Percentiles rank a stretch among this genome's conserved stretches.
These are phyloP conservation scores for Chlorella sp. DNA, from an alignment of 139 green algal genomes.

Conservation along the genomic window DNA sequence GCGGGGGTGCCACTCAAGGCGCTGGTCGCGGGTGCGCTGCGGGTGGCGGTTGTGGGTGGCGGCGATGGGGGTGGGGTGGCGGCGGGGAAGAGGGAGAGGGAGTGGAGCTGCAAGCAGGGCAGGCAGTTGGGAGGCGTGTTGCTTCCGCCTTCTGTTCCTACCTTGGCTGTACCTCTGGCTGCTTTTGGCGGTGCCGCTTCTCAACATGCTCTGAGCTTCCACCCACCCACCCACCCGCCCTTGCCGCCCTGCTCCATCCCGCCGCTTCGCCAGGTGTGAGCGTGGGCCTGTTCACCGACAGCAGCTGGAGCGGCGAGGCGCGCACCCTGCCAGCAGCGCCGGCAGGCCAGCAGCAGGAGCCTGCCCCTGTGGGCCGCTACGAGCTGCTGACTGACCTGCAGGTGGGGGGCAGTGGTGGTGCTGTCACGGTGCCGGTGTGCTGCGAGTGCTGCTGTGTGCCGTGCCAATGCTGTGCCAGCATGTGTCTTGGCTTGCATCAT, in stretches of 20 bases:
- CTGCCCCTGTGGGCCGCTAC: constrained; percentile 21
- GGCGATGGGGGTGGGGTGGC: no score
- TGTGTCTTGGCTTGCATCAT: no score
- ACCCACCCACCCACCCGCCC: neutral
- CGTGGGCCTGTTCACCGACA: constrained; percentile 49
- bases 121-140: no score
- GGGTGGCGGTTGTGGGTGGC: no score
- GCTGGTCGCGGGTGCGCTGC: constrained; percentile 51
- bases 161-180: no score
- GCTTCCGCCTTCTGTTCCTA: no score
- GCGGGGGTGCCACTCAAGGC: constrained; percentile 63
- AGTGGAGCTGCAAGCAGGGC: no score
- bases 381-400: constrained; percentile 60
- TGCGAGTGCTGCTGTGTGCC: no score
- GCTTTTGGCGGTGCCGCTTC: neutral
- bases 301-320: constrained; percentile 10
- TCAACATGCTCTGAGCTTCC: neutral
- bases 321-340: neutral
- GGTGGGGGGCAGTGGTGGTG: neutral
- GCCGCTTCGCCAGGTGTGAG: constrained; percentile 52
- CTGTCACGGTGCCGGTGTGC: neutral
- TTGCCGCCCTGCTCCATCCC: neutral
- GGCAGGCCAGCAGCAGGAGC: neutral
- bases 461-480: no score
- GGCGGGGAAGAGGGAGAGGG: no score